Conservation (phyloP, 495 filamentous ascomycete species). For the Penicillium canescens region DNA sequence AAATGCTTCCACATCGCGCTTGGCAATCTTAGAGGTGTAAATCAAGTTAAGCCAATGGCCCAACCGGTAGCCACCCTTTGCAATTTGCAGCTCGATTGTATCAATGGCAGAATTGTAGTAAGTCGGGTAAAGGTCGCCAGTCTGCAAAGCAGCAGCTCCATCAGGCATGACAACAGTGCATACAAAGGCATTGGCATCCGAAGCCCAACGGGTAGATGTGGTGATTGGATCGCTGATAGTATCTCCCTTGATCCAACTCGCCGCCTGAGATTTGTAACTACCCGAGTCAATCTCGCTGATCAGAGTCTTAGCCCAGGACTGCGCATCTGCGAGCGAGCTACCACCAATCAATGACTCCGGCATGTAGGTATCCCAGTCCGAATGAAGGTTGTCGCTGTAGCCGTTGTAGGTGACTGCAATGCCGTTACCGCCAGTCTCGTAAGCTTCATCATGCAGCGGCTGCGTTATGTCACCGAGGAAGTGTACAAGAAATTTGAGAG, state of each 20-base stretch:
- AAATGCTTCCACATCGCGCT: slow-evolving; percentile 9
- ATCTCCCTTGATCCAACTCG: slow-evolving; percentile 50
- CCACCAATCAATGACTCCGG: slow-evolving; percentile 54
- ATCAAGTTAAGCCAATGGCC: slow-evolving; percentile 33
- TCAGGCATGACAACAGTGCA: slow-evolving; percentile 52
- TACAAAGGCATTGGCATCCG: slow-evolving; percentile 57
- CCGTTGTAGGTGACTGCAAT: slow-evolving; percentile 58
- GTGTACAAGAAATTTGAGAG: slow-evolving; percentile 58
- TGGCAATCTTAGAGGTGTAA: slow-evolving; percentile 15
- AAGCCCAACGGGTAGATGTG: slow-evolving; percentile 53
- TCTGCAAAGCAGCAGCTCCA: slow-evolving; percentile 22
- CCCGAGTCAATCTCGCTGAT: slow-evolving; percentile 47
- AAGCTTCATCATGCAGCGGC: slow-evolving; percentile 61
- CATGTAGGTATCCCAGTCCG: slow-evolving; percentile 66
- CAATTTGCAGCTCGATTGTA: slow-evolving; percentile 72
- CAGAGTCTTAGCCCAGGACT: slow-evolving; percentile 35
- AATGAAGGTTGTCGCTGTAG: slow-evolving; percentile 58
- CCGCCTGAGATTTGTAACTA: slow-evolving; percentile 42
- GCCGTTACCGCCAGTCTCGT: slow-evolving; percentile 58
- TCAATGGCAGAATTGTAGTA: slow-evolving; percentile 57
- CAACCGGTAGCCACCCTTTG: slow-evolving; percentile 72
- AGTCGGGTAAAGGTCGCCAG: slow-evolving; percentile 37
- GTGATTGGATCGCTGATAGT: slow-evolving; percentile 34
- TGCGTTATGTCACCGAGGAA: slow-evolving; percentile 63
- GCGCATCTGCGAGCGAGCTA: slow-evolving; percentile 29